Percentiles rank a stretch among this genome's conserved stretches.
Evolutionary conservation across 1,284 basidiomycete species (phyloP).

Genomic region (Erythrobasidium hasegawianum): DNA sequence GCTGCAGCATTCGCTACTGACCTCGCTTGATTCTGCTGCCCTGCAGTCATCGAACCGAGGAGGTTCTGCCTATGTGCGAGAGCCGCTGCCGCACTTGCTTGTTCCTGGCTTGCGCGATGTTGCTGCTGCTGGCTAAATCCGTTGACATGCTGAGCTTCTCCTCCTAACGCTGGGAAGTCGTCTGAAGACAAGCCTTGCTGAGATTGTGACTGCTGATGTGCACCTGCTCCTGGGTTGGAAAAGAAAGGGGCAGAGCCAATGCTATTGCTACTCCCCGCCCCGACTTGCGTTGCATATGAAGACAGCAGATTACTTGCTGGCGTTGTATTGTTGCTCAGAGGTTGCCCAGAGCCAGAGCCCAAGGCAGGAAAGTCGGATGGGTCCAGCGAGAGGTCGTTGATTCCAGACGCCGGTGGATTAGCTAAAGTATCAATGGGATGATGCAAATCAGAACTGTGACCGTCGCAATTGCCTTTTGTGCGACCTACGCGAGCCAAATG

Average conservation of each 20-base stretch:
- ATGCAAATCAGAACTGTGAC: too few relatives aligned
- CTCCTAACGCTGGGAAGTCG: conserved; percentile 46
- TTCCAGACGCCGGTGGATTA: background rate
- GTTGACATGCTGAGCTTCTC: conserved; percentile 28
- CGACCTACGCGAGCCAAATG: conserved; percentile 32
- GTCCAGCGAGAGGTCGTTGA: conserved; percentile 67
- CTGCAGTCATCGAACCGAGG: conserved; percentile 39
- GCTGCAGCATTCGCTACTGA: conserved; percentile 37
- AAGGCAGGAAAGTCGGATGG: conserved; percentile 79
- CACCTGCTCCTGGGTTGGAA: background rate
- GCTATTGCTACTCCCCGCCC: conserved; percentile 11
- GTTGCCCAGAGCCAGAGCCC: conserved; percentile 54
- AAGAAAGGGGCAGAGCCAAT: conserved; percentile 12
- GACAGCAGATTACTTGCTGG: conserved; percentile 37
- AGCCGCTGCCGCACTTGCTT: conserved; percentile 41
- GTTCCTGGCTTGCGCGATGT: conserved; percentile 38
- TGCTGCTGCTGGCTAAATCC: conserved; percentile 9
- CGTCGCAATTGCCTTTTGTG: too few relatives aligned
- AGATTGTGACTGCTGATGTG: background rate
- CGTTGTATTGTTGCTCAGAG: background rate
- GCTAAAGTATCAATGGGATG: too few relatives aligned
- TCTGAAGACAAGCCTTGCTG: conserved; percentile 39
- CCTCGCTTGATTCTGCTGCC: conserved; percentile 26
- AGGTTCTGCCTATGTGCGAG: conserved; percentile 41
- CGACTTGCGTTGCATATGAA: conserved; percentile 43